Conservation (phyloP, 345 rosid genomes). For the Citrus trifoliata region DNA sequence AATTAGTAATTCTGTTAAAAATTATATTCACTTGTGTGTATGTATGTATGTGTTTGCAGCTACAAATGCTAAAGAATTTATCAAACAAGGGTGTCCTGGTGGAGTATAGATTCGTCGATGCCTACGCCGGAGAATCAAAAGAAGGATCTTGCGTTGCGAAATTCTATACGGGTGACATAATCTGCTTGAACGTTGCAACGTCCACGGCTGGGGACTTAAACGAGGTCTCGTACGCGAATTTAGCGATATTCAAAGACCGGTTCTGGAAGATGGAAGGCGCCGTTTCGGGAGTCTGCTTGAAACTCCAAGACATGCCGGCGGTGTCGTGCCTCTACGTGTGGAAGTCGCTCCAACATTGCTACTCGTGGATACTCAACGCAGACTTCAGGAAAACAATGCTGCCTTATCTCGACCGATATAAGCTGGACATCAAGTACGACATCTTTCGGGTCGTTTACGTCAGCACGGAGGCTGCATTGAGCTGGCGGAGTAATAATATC, state of each 20-base stretch:
- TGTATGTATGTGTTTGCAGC: constrained; percentile 11
- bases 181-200: constrained; percentile 24
- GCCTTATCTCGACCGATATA: constrained; percentile 31
- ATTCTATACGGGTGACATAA: constrained; percentile 43
- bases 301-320: constrained; percentile 23
- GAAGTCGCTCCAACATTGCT: constrained; percentile 44
- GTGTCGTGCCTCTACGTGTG: constrained; percentile 40
- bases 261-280: constrained; percentile 51
- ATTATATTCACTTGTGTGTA: too few species aligned
- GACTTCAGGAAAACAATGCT: constrained; percentile 27
- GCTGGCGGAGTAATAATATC: background rate
- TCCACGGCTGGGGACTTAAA: constrained; percentile 20
- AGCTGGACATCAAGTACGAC: constrained; percentile 40
- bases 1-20: too few species aligned
- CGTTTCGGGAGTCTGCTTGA: constrained; percentile 47
- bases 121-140: constrained; percentile 54
- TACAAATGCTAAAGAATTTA: constrained; percentile 30
- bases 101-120: constrained; percentile 43
- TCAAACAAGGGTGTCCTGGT: constrained; percentile 43
- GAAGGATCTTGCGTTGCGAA: constrained; percentile 38
- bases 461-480: constrained; percentile 19
- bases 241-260: constrained; percentile 41
- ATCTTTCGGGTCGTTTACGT: constrained; percentile 47
- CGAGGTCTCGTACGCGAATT: constrained; percentile 36
- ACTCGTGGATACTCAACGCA: constrained; percentile 44